phyloP scores from a whole-genome alignment of 441 rosid species.

The Adansonia rubrostipa region DNA sequence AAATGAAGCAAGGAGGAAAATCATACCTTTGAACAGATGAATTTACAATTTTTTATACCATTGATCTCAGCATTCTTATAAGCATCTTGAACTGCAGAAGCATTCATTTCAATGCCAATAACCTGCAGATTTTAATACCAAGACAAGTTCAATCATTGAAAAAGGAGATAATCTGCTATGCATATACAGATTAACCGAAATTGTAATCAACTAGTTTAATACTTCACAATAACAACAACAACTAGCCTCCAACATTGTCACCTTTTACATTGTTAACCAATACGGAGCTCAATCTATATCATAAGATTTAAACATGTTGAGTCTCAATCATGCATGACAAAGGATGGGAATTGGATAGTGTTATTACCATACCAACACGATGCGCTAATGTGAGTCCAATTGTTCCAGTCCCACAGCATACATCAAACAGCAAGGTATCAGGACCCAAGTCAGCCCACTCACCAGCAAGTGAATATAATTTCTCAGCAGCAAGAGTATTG shows the following conservation, averaged over 20 bases:
- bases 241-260: conserved; percentile 5
- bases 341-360: conserved; percentile 27
- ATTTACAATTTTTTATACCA: conserved; percentile 86
- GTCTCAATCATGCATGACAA: background rate
- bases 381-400: conserved; percentile 91
- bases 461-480: conserved; percentile 90
- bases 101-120: conserved; percentile 89
- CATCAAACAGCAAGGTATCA: conserved; percentile 83
- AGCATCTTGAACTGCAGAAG: conserved; percentile 95
- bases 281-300: conserved; percentile 18
- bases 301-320: background rate
- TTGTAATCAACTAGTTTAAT: background rate
- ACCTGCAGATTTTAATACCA: conserved; percentile 48
- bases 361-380: conserved; percentile 89
- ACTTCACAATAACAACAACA: background rate
- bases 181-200: background rate
- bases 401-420: conserved; percentile 98
- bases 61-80: conserved; percentile 83
- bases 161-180: background rate
- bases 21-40: conserved; percentile 82
- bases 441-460: conserved; percentile 94
- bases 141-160: conserved; percentile 26
- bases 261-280: background rate
- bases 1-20: conserved; percentile 15
- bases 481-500: conserved; percentile 92